phyloP scores from a whole-genome alignment of 1,139 yeast genomes.

The Hanseniaspora uvarum region DNA sequence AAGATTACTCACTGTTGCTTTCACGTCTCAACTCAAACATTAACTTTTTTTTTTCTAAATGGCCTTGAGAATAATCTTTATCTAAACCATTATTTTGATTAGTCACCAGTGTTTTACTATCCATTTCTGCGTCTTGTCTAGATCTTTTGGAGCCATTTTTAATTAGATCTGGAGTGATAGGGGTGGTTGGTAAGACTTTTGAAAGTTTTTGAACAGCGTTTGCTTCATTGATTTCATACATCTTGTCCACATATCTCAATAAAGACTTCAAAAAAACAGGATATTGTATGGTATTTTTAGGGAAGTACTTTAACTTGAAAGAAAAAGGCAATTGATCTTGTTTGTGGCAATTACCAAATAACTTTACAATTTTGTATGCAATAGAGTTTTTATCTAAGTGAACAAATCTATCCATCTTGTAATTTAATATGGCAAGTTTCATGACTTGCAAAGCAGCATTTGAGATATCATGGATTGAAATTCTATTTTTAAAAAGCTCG shows the following conservation, averaged over 20 bases:
- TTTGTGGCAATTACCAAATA: slow-evolving; percentile 6
- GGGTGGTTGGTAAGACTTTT: slow-evolving; percentile 5
- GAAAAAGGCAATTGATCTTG: slow-evolving; percentile 26
- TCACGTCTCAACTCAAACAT: slow-evolving; percentile 13
- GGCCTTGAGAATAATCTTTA: not conserved
- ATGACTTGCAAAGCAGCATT: slow-evolving; percentile 39
- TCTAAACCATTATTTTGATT: not conserved
- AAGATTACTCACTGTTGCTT: too few relatives aligned
- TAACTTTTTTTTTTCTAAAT: not conserved
- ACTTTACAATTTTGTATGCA: not conserved
- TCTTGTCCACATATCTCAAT: slow-evolving; percentile 4
- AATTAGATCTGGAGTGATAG: slow-evolving; percentile 15
- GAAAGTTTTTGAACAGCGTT: not conserved
- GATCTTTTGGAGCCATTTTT: not conserved
- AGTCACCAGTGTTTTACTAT: slow-evolving; percentile 3
- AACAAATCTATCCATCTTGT: slow-evolving; percentile 16
- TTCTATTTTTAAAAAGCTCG: slow-evolving; percentile 39
- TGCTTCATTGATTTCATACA: not conserved
- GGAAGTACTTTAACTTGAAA: slow-evolving; percentile 27
- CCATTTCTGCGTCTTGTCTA: not conserved
- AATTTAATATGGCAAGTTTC: slow-evolving; percentile 22
- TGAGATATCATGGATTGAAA: slow-evolving; percentile 48
- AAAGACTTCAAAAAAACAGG: slow-evolving; percentile 15
- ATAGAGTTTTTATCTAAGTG: slow-evolving; percentile 19
- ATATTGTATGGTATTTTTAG: slow-evolving; percentile 16